phyloP scores from a whole-genome alignment of 1,139 yeast genomes.

The Candida neerlandica region DNA sequence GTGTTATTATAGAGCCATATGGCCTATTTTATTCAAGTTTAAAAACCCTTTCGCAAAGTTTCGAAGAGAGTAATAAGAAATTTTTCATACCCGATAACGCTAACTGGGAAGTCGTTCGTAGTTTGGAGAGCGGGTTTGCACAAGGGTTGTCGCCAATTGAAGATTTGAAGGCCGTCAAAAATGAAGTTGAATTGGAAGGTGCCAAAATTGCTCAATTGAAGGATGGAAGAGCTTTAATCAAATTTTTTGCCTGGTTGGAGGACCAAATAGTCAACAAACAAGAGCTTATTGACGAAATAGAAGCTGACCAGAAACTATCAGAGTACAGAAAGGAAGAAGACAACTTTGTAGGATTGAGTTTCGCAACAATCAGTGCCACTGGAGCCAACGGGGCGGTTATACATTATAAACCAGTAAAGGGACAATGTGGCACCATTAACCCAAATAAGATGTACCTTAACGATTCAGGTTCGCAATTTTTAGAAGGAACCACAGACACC shows the following conservation, averaged over 20 bases:
- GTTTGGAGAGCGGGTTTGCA: conserved; percentile 42
- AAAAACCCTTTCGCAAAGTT: conserved; percentile 41
- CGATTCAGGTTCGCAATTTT: conserved; percentile 93
- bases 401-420: conserved; percentile 73
- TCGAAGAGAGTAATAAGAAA: conserved; percentile 40
- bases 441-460: conserved; percentile 78
- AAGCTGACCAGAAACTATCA: conserved; percentile 71
- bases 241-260: conserved; percentile 88
- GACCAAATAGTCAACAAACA: conserved; percentile 55
- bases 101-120: conserved; percentile 80
- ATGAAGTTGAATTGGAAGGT: conserved; percentile 70
- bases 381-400: conserved; percentile 94
- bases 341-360: conserved; percentile 80
- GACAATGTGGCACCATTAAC: conserved; percentile 66
- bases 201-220: conserved; percentile 78
- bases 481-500: conserved; percentile 95
- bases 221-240: conserved; percentile 82
- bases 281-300: conserved; percentile 71
- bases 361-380: conserved; percentile 89
- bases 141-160: conserved; percentile 67
- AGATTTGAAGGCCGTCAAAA: conserved; percentile 77
- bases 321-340: conserved; percentile 64
- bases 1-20: conserved; percentile 55
- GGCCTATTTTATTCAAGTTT: conserved; percentile 58
- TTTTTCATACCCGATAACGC: conserved; percentile 66